Evolutionary conservation across 2,329 filamentous ascomycete species (phyloP).

Genomic region (Pseudogymnoascus verrucosus): DNA sequence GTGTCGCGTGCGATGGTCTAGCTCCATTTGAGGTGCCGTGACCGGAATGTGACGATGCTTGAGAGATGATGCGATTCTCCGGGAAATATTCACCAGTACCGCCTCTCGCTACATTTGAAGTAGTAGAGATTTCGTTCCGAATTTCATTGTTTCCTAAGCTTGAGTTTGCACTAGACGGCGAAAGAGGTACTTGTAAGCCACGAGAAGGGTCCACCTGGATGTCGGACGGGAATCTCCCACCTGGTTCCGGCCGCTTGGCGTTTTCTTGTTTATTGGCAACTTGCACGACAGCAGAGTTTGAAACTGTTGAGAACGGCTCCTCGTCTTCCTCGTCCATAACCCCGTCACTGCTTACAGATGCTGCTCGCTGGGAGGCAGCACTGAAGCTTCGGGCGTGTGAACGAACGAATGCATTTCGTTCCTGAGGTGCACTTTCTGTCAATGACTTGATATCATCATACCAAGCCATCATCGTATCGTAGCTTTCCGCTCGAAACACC

Average conservation of each 20-base stretch:
- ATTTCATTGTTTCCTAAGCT: slow-evolving; percentile 38
- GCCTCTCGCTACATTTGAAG: slow-evolving; percentile 29
- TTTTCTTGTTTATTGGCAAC: slow-evolving; percentile 42
- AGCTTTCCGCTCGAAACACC: slow-evolving; percentile 63
- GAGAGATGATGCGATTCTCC: slow-evolving; percentile 7
- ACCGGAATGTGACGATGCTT: slow-evolving; percentile 21
- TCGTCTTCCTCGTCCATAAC: slow-evolving; percentile 66
- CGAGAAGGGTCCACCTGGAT: slow-evolving; percentile 70
- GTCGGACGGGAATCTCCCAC: slow-evolving; percentile 95
- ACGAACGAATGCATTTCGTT: slow-evolving; percentile 79
- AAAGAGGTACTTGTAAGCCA: slow-evolving; percentile 71
- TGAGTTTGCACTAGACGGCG: slow-evolving; percentile 76
- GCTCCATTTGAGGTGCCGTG: slow-evolving; percentile 36
- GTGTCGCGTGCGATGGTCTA: slow-evolving; percentile 43
- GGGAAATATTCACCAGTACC: slow-evolving; percentile 21
- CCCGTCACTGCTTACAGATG: slow-evolving; percentile 67
- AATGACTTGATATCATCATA: slow-evolving; percentile 87
- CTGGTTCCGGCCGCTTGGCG: slow-evolving; percentile 71
- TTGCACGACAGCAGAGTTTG: slow-evolving; percentile 48
- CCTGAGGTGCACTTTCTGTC: slow-evolving; percentile 81
- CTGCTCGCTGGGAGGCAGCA: slow-evolving; percentile 50
- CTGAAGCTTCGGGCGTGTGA: slow-evolving; percentile 73
- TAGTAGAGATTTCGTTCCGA: slow-evolving; percentile 46
- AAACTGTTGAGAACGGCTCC: slow-evolving; percentile 49
- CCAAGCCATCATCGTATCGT: slow-evolving; percentile 97